Conservation (phyloP, 352 stramenopile genomes). For the Aphanomyces cochlioides region DNA sequence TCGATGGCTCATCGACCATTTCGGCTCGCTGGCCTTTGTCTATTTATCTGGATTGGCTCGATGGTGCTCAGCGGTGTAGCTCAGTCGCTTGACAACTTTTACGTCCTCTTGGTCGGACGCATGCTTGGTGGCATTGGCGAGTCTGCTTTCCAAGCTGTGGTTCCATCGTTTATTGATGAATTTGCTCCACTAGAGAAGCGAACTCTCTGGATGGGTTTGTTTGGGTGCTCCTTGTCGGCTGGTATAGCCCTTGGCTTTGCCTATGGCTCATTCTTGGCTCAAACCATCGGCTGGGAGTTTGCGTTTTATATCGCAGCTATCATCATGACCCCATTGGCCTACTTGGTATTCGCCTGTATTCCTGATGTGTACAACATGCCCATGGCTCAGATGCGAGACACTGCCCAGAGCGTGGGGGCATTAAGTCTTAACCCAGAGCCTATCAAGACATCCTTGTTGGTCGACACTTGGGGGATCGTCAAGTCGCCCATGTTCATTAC, state of each 20-base stretch:
- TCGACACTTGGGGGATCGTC: slow-evolving; percentile 45
- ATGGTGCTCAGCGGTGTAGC: slow-evolving; percentile 46
- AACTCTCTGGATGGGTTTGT: slow-evolving; percentile 63
- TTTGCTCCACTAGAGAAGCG: slow-evolving; percentile 34
- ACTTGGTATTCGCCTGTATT: slow-evolving; percentile 9
- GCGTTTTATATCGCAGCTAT: slow-evolving; percentile 60
- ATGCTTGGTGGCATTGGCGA: slow-evolving; percentile 57
- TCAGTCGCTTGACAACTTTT: slow-evolving; percentile 40
- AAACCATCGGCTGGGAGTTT: slow-evolving; percentile 59
- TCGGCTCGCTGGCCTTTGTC: slow-evolving; percentile 43
- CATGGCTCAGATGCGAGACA: not conserved
- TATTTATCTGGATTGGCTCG: slow-evolving; percentile 51
- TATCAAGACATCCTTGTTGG: not conserved
- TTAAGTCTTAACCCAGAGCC: not conserved
- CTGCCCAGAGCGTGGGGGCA: slow-evolving; percentile 6
- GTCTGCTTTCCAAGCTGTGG: slow-evolving; percentile 54
- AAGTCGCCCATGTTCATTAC: slow-evolving; percentile 67
- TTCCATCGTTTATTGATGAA: slow-evolving; percentile 71
- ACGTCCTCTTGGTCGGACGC: slow-evolving; percentile 47
- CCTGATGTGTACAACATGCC: slow-evolving; percentile 20
- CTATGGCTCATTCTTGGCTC: slow-evolving; percentile 33
- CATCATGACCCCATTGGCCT: slow-evolving; percentile 20
- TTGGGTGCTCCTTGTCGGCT: slow-evolving; percentile 57
- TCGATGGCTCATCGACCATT: slow-evolving; percentile 55
- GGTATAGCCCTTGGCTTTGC: slow-evolving; percentile 56